Base-by-base conservation (phyloP, 352 stramenopile genomes). In the Vaucheria bursata region DNA sequence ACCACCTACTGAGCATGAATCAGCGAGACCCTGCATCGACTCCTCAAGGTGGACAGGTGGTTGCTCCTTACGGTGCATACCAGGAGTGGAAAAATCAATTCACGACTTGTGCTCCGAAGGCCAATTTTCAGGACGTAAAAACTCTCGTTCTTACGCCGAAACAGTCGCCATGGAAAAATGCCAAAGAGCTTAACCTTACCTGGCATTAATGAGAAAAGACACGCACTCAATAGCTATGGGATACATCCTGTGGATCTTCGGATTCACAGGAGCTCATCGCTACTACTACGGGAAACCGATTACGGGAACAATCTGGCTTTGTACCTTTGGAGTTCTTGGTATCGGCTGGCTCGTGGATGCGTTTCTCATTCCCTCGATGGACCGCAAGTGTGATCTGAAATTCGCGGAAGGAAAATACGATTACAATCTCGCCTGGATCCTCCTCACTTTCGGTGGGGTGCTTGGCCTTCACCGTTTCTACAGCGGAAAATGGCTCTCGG, bases 371-470 rank as follows among this genome's bases (percentile, higher is more conserved):
- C 45, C 45, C 25, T 18, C 12, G 12, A 59, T 59, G 45, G 45
- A 59, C 18, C 12, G 25, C 18, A 25, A 59, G 12, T 18, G 12
- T 25, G 45, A 59, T 25, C 18, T 25, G 45, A 59, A 59, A 25
- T 59, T 18, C 45, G 45, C 25, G 45, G 18, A 18, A 25, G 45
- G 45, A 18, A 18, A 25, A 18, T 59, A 59, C 45, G 25, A 59
- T 59, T 59, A 59, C 45, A 59, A 59, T 25, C 12, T 59, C 45
- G 45, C 45, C 45, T 59, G 45, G 45, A 59, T 59, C 45, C 45
- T 59, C 45, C 25, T 59, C 18, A 59, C 45, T 59, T 59, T 59
- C 45, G 18, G 18, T 25, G 45, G 45, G 12, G 18, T 18, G 45
- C 25, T 18, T 59, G 45, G 45, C 12, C 45, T 59, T 59, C 45